A percentile compares a stretch with the other conserved stretches of the same genome.
Evolutionary conservation across 345 rosid species (phyloP).

Genomic region (Eucalyptus urophylla): DNA sequence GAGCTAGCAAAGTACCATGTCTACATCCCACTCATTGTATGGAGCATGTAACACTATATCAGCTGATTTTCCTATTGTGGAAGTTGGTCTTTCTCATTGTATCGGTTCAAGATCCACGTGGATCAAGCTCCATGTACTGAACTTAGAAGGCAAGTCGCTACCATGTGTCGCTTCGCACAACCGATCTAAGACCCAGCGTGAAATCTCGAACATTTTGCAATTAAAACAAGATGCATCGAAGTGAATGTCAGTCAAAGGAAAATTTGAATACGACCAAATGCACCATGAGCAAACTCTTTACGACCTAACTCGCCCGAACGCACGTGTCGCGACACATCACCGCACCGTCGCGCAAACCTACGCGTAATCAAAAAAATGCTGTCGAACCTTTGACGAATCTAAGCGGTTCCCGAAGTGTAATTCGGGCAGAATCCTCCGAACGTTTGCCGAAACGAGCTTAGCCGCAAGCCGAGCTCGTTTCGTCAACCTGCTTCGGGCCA

Average conservation of each 20-base stretch:
- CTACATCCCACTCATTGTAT: neutral
- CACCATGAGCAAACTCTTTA: neutral
- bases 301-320: neutral
- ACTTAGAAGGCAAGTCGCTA: neutral
- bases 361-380: too few relatives aligned
- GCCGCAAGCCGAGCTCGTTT: neutral
- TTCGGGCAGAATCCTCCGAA: neutral
- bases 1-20: neutral
- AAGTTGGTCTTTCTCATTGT: neutral
- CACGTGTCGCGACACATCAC: neutral
- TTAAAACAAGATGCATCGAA: too few relatives aligned
- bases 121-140: neutral
- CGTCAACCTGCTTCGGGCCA: neutral
- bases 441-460: neutral
- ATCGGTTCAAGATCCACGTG: neutral
- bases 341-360: neutral
- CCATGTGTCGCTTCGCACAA: neutral
- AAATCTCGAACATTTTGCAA: neutral
- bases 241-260: neutral
- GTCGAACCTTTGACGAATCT: neutral
- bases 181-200: neutral
- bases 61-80: rapidly evolving
- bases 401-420: neutral
- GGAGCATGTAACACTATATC: neutral
- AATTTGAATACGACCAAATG: neutral